A percentile compares a stretch with the other conserved stretches of the same genome.
phyloP scores from a whole-genome alignment of 108 stramenopile species.

The Nannochloropsis granulata region DNA sequence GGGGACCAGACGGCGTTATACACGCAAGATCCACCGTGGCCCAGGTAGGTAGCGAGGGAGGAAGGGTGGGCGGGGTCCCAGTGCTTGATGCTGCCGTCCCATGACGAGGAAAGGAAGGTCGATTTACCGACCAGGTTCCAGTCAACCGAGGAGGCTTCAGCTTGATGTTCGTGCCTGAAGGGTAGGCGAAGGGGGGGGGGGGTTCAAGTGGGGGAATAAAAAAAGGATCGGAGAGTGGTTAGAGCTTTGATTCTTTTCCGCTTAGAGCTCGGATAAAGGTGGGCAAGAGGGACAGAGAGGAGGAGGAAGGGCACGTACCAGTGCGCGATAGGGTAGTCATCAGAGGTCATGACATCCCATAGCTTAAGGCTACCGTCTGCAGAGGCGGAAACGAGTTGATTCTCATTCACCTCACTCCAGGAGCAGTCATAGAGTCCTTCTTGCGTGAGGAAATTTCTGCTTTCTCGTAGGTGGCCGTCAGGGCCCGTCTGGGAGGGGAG shows the following conservation, averaged over 20 bases:
- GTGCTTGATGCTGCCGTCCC: constrained; percentile 32
- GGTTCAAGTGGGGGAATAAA: too few species aligned
- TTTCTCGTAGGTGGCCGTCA: background rate
- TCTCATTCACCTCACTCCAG: constrained; percentile 33
- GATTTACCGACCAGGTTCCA: constrained; percentile 35
- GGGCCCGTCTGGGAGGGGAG: background rate
- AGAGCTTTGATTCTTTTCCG: too few species aligned
- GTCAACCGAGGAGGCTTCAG: constrained; percentile 34
- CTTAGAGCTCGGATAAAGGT: background rate
- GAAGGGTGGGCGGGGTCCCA: constrained; percentile 15
- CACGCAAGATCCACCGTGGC: constrained; percentile 6
- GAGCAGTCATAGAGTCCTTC: constrained; percentile 33
- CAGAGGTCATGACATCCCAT: constrained; percentile 21
- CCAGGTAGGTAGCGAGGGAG: constrained; percentile 18
- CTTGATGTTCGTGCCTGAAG: background rate
- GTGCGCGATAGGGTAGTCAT: constrained; percentile 29
- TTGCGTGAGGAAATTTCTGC: constrained; percentile 37
- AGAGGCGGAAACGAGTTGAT: constrained; percentile 30
- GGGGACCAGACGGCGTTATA: constrained; percentile 19
- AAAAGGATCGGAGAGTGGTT: too few species aligned
- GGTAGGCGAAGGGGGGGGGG: background rate
- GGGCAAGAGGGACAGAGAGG: background rate
- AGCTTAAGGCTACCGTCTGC: constrained; percentile 26
- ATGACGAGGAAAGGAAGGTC: constrained; percentile 25
- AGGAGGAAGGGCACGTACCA: constrained; percentile 26